These are phyloP conservation scores for Kuraishia cidri DNA, from an alignment of 805 yeast genomes.

Conservation along the genomic window DNA sequence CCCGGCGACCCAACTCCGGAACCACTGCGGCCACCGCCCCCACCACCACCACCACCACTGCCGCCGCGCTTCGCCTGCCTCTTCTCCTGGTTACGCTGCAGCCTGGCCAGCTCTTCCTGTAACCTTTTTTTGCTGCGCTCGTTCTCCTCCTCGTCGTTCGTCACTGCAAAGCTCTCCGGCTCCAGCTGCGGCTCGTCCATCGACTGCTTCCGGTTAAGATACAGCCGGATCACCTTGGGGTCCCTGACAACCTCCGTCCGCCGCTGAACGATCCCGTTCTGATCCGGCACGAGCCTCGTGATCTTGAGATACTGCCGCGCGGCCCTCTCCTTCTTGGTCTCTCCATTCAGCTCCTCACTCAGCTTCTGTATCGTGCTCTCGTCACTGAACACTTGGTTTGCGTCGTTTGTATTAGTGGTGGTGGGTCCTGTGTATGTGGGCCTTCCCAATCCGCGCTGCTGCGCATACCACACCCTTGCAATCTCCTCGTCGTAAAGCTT, in stretches of 20 bases:
- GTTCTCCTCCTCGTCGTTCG: slow-evolving; percentile 80
- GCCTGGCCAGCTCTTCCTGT: slow-evolving; percentile 78
- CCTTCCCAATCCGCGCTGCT: slow-evolving; percentile 48
- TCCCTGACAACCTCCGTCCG: slow-evolving; percentile 72
- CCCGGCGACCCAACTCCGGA: slow-evolving; percentile 21
- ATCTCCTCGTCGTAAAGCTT: slow-evolving; percentile 89
- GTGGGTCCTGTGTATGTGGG: slow-evolving; percentile 7
- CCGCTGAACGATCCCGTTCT: slow-evolving; percentile 80
- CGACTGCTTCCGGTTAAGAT: slow-evolving; percentile 46
- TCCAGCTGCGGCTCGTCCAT: slow-evolving; percentile 41
- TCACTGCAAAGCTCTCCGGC: slow-evolving; percentile 64
- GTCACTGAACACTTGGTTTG: slow-evolving; percentile 19
- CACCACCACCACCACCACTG: slow-evolving; percentile 25
- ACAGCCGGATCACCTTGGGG: slow-evolving; percentile 81
- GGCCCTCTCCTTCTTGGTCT: slow-evolving; percentile 5
- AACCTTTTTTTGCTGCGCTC: slow-evolving; percentile 66
- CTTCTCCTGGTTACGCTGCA: slow-evolving; percentile 69
- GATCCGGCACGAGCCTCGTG: slow-evolving; percentile 73
- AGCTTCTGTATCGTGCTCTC: slow-evolving; percentile 26
- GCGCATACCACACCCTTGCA: slow-evolving; percentile 82
- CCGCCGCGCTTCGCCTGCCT: slow-evolving; percentile 47
- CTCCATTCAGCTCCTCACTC: slow-evolving; percentile 18
- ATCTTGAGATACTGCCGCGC: slow-evolving; percentile 48
- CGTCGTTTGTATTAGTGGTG: not conserved
- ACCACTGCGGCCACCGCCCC: slow-evolving; percentile 6